Evolutionary conservation across 2,329 filamentous ascomycete species (phyloP).

Genomic region (Ophiostoma himal-ulmi): DNA sequence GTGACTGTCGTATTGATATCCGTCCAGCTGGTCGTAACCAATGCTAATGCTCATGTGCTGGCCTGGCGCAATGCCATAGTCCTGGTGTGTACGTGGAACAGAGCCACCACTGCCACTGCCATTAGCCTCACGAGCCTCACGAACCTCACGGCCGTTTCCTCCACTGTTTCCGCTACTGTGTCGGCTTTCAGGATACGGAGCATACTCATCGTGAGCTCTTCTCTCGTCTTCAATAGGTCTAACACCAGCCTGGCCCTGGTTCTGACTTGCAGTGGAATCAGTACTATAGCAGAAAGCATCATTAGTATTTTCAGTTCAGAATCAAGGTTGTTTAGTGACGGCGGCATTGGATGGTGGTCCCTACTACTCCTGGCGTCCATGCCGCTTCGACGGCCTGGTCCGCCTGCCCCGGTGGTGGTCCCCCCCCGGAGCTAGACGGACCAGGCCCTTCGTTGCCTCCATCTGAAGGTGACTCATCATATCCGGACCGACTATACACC

Average conservation of each 20-base stretch:
- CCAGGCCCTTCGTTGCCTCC: background rate
- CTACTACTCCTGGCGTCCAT: background rate
- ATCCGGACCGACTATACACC: background rate
- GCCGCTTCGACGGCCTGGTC: background rate
- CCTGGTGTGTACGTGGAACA: background rate
- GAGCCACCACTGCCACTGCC: background rate
- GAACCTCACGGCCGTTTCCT: too few relatives aligned
- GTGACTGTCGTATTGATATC: background rate
- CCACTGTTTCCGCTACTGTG: background rate
- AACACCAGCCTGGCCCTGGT: background rate
- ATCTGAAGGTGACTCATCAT: background rate
- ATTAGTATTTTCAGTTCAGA: background rate
- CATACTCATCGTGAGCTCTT: background rate
- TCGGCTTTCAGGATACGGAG: background rate
- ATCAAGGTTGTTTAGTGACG: background rate
- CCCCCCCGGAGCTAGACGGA: background rate
- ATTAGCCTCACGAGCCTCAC: background rate
- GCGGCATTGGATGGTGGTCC: background rate
- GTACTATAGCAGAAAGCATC: background rate
- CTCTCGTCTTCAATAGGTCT: background rate
- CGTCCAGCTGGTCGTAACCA: background rate
- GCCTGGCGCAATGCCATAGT: background rate
- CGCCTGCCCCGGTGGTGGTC: background rate
- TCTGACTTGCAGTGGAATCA: background rate
- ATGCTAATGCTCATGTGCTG: background rate